Base-by-base conservation (phyloP, 768 basidiomycete genomes). In the Mycena polygramma region DNA sequence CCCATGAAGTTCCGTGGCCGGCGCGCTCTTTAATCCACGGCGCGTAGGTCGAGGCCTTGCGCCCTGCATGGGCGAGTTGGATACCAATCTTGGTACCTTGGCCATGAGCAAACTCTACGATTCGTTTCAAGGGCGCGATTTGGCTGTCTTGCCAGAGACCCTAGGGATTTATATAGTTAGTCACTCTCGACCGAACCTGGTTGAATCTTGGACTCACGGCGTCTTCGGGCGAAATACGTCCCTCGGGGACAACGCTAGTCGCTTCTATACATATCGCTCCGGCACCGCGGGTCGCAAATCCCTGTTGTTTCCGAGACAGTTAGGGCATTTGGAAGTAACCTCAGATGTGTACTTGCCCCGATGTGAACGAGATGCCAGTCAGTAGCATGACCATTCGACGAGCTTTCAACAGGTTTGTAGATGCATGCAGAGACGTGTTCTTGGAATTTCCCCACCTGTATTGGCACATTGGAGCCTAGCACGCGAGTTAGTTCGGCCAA, bases 321-420 rank as follows among this genome's bases (percentile, higher is more conserved):
- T 13, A 48, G 45, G 2, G 30, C 1, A 26, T 8, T 35, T 14
- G 30, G 3, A 15, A 20, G 22, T 6, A 9, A 19, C 19, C 13
- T 4, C 6, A 55, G 6, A 45, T 20, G 20, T 46, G 71, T 7
- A 80, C 84, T 75, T 70, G 88, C 89, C 1, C 92, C 92, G 41
- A 93, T 84, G 76, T 95, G 93, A 20, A 94, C 92, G 6, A 95
- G 79, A 77, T 96, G 95, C 90, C 91, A 95, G 71, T 94, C 92
- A 1, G 94, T 94, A 5, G 90, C 89, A 74, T 92, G 89, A 0
- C 94, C 94, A 60, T 90, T 45, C 11, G 54, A 64, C 2, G 70
- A 71, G 43, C 71, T 72, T 52, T 7, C 43, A 37, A 10, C 22
- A 4, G 30, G 36, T 46, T 66, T 7, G 63, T 20, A n/a, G 2